These are phyloP conservation scores for Schizonepeta tenuifolia DNA, from an alignment of 257 asterid genomes.

Conservation along the genomic window DNA sequence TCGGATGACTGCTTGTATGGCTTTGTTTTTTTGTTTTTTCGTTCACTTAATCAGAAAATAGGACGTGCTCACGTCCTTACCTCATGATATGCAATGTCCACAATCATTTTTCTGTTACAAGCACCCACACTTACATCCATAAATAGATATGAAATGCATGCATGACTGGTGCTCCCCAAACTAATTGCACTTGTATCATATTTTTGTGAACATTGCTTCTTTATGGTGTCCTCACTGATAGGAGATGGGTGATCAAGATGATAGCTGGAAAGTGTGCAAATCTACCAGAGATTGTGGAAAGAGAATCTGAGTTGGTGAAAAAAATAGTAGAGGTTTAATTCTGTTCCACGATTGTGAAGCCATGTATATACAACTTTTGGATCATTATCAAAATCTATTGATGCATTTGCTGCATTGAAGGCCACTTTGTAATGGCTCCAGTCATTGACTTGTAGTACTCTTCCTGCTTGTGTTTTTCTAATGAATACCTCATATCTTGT, in stretches of 20 bases:
- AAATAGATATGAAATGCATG: neutral
- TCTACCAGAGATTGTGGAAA: constrained; percentile 70
- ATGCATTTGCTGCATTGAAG: constrained; percentile 25
- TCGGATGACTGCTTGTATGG: constrained; percentile 1
- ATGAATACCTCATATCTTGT: neutral
- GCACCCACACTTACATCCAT: neutral
- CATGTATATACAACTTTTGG: constrained; percentile 26
- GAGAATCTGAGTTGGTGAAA: constrained; percentile 80
- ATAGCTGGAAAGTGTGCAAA: constrained; percentile 63
- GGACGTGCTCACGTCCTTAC: constrained; percentile 14
- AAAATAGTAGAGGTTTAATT: constrained; percentile 74
- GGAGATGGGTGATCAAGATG: constrained; percentile 98
- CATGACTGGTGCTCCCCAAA: constrained; percentile 17
- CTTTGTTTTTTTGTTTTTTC: neutral
- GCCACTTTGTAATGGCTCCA: constrained; percentile 7
- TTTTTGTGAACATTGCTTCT: constrained; percentile 26
- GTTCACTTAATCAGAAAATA: constrained; percentile 4
- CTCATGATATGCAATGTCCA: neutral
- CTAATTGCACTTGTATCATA: constrained; percentile 9
- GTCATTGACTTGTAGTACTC: neutral
- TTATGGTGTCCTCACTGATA: constrained; percentile 45
- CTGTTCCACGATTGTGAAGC: constrained; percentile 34
- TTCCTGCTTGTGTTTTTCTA: neutral
- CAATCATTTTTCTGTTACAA: neutral
- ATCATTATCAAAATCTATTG: constrained; percentile 17